Evolutionary conservation across 768 basidiomycete genomes (phyloP).

Genomic region (button mushroom (Agaricus bisporus)): DNA sequence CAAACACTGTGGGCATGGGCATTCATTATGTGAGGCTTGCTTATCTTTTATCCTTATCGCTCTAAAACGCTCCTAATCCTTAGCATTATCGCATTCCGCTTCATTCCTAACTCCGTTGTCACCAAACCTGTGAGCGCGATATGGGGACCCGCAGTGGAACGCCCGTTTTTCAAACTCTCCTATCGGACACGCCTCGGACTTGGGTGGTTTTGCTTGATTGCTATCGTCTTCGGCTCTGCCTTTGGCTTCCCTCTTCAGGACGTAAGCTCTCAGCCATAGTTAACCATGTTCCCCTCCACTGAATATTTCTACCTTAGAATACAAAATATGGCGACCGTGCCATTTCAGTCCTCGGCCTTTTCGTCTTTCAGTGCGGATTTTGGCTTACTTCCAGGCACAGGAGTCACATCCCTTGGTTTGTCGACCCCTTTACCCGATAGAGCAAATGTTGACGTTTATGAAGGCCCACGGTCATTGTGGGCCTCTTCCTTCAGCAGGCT

Average conservation of each 20-base stretch:
- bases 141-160: conserved; percentile 61
- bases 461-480: conserved; percentile 85
- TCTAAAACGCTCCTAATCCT: background rate
- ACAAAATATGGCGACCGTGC: conserved; percentile 74
- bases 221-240: conserved; percentile 77
- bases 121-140: conserved; percentile 65
- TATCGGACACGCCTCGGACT: conserved; percentile 48
- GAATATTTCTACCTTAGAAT: conserved; percentile 17
- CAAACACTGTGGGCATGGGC: conserved; percentile 82
- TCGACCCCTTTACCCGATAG: background rate
- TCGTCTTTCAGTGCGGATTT: conserved; percentile 75
- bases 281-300: conserved; percentile 1
- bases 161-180: conserved; percentile 59
- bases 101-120: conserved; percentile 66
- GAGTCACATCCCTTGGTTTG: conserved; percentile 65
- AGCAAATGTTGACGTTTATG: background rate
- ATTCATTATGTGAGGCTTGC: conserved; percentile 55
- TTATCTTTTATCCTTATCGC: background rate
- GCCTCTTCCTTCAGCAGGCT: conserved; percentile 78
- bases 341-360: conserved; percentile 74
- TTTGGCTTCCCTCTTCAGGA: conserved; percentile 67
- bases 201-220: conserved; percentile 76
- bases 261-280: conserved; percentile 33
- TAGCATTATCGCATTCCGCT: conserved; percentile 80
- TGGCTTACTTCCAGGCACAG: conserved; percentile 62